Base-by-base conservation (phyloP, 345 rosid species). In the Pistacia atlantica region DNA sequence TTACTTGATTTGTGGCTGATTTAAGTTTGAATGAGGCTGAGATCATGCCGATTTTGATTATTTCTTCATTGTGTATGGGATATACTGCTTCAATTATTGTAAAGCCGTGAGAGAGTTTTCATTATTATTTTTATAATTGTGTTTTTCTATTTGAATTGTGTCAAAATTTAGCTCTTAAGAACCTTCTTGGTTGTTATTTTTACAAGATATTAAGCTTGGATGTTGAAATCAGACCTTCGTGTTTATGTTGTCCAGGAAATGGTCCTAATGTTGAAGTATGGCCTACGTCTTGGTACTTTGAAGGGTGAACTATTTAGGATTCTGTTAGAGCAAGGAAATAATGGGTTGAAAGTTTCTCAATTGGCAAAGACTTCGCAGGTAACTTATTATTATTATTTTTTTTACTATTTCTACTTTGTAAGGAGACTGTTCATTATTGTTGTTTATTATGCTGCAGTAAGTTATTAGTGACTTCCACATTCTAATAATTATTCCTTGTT, bases 291-390 rank as follows among this genome's bases (percentile, higher is more conserved):
- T 75, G 90, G 93, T 79, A 92, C 95, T 20, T 84, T 93, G 81
- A 96, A 96, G 84, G 95, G 94, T 20, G 95, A 93, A 80, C 72
- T 96, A 81, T 92, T 93, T 77, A 91, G 79, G 81, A 78, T 86
- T 65, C 85, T 93, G 80, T 81, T 76, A 31, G 86, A 85, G 80
- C 85, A 87, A 85, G 97, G 97, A 85, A 92, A 84, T 80, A 83
- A 73, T 77, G 99, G 99, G 57, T 73, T 78, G 48, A 90, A 83
- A 85, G 87, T 92, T 76, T 85, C 95, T 25, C 93, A 91, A 67
- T 76, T 96, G 83, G 97, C 94, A 52, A 86, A 82, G 73, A 83
- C 84, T 77, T 68, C 86, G 12, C 84, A 89, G 90, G 98, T 89
- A 84, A 77, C 74, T 80, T 73, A 37, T 55, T 71, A 25, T 67